Evolutionary conservation across 2,329 filamentous ascomycete genomes (phyloP), one percentile per base, ranked within the genome.

Genomic region (Calonectria ilicicola): DNA sequence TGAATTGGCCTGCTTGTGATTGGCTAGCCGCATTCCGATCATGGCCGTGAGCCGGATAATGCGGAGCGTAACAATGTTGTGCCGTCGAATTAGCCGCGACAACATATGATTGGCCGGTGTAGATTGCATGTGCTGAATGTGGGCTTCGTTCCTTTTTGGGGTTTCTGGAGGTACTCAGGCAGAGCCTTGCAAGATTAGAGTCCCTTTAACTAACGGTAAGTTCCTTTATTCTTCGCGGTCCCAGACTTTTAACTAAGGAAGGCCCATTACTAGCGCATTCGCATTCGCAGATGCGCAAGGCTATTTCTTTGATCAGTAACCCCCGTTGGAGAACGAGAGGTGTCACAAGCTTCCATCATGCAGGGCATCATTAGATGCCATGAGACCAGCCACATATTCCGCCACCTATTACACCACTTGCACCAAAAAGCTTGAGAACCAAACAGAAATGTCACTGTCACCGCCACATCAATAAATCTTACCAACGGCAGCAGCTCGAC

Each of bases 1-100:
- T 47, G 44, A 86, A 88, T 85, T 86, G 82, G 78, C 76, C 80
- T 77, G 73, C 76, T 72, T 77, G 70, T 86, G 82, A 89, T 89
- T 89, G 87, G 87, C 72, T 80, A 74, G 46, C 15, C 40, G 38
- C 67, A 67, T 80, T 76, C 79, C 81, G 77, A 73, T 67, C 68
- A 75, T 77, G 74, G 74, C 79, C 78, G 32, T 35, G 32, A 35
- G 32, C 10, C 32, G 32, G 32, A 68, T 73, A 44, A 58, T 60
- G 46, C 76, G 76, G 72, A 62, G 32, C 75, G 82, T 77, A 83
- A 82, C 66, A 83, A 81, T 64, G 42, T 75, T 76, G 53, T 70
- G 76, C 80, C 79, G 75, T 15, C 2, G 3, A 0, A 9, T 2
- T 1, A 3, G 42, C 53, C 19, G 47, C 44, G 14, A 32, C 26